Percentiles rank a stretch among this genome's conserved stretches.
Evolutionary conservation across 345 rosid genomes (phyloP).

Genomic region (Gossypium arboreum): DNA sequence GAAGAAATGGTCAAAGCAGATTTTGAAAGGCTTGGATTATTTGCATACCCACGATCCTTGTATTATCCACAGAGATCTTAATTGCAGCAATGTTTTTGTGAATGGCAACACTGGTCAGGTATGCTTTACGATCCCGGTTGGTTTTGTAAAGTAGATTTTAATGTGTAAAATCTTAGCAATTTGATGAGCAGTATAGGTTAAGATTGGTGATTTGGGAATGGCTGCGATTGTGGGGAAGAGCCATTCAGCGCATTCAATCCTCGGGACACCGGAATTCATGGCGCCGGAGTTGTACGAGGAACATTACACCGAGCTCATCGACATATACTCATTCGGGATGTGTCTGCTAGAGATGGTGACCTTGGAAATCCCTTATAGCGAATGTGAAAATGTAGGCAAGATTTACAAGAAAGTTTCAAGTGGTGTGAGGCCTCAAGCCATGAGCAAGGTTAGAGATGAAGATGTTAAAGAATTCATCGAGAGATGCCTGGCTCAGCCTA

Average conservation of each 20-base stretch:
- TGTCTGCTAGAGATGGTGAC: slow-evolving; percentile 79
- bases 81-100: slow-evolving; percentile 82
- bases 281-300: slow-evolving; percentile 90
- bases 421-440: slow-evolving; percentile 60
- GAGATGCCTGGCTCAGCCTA: slow-evolving; percentile 61
- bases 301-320: slow-evolving; percentile 71
- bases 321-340: slow-evolving; percentile 86
- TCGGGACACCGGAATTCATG: slow-evolving; percentile 92
- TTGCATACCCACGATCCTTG: slow-evolving; percentile 81
- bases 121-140: neutral
- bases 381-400: slow-evolving; percentile 65
- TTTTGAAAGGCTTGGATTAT: slow-evolving; percentile 67
- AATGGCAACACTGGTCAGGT: slow-evolving; percentile 90
- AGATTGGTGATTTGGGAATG: slow-evolving; percentile 88
- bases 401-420: slow-evolving; percentile 71
- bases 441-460: slow-evolving; percentile 50
- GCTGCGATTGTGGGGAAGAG: slow-evolving; percentile 74
- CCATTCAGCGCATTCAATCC: slow-evolving; percentile 68
- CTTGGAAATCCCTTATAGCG: slow-evolving; percentile 69
- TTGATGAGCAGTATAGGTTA: slow-evolving; percentile 38
- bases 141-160: neutral
- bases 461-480: slow-evolving; percentile 68
- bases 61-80: slow-evolving; percentile 80
- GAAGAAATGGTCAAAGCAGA: slow-evolving; percentile 90
- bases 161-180: neutral